Conservation (phyloP, 1,139 yeast genomes). For the Suhomyces bolitotheri region DNA sequence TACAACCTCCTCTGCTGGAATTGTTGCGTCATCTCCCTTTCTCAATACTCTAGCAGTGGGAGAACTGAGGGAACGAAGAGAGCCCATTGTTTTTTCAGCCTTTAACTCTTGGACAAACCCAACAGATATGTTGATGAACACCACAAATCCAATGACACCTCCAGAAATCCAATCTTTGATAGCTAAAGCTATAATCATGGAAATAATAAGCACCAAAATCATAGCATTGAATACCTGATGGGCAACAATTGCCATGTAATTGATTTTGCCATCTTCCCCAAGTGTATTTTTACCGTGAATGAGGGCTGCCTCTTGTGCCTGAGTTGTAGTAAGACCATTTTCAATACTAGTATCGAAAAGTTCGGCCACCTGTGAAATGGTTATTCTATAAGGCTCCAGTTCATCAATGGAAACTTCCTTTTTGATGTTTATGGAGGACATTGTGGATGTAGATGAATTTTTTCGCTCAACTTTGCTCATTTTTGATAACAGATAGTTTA, state of each 20-base stretch:
- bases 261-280: conserved; percentile 31
- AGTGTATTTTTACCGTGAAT: conserved; percentile 29
- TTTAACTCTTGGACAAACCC: conserved; percentile 38
- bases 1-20: conserved; percentile 45
- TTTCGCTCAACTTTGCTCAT: conserved; percentile 1
- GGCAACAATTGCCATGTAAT: conserved; percentile 29
- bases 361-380: conserved; percentile 15
- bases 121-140: conserved; percentile 30
- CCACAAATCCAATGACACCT: conserved; percentile 59
- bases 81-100: conserved; percentile 43
- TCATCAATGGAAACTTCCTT: conserved; percentile 3
- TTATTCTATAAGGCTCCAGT: conserved; percentile 18
- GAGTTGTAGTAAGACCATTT: conserved; percentile 18
- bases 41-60: conserved; percentile 44
- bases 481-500: not conserved
- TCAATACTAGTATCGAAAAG: conserved; percentile 16
- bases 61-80: conserved; percentile 32
- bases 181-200: conserved; percentile 38
- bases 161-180: conserved; percentile 85
- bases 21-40: conserved; percentile 35
- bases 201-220: conserved; percentile 37
- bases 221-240: conserved; percentile 42
- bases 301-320: conserved; percentile 13
- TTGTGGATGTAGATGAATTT: not conserved
- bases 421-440: conserved; percentile 1